Evolutionary conservation across 768 basidiomycete species (phyloP), one percentile per base, ranked within the genome.

Genomic region (Coprinopsis sp.): DNA sequence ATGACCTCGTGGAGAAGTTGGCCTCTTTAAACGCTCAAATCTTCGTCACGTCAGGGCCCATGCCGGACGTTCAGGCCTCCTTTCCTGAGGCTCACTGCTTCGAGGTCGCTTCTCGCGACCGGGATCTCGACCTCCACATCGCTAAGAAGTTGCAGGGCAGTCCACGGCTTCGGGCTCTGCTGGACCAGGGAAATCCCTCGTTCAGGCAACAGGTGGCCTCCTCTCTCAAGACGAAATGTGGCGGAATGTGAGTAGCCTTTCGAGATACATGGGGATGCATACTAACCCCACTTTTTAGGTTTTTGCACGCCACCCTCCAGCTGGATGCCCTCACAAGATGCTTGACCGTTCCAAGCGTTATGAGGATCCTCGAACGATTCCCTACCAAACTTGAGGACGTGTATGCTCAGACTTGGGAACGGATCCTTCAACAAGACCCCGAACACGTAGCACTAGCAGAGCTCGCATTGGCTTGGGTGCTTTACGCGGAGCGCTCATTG

Each of bases 231-330:
- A 27, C 14, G 19, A 46, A 16, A 34, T 34, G 33, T 6, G 6
- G 18, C 7, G 44, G 44, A 25, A 46, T 46, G 44, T 46, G 19
- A 46, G 33, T 21, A 5, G 11, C 6, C n/a, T 14, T 33, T 29
- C 28, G 6, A 12, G 25, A 28, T 12, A 27, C 13, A 28, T 16
- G 24, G 6, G 10, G 4, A 19, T 5, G 4, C 18, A 31, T 10
- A 4, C n/a, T 27, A 7, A 16, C 33, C 13, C 16, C 7, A 3
- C 8, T 24, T 21, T 3, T 16, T 24, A 47, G 46, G 46, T 47
- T 47, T 29, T 38, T 47, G 6, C 37, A 38, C 4, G 46, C 46
- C 1, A 12, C n/a, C 14, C 46, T 47, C 21, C 46, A 47, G 27
- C 21, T 47, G 2, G 46, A 39, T 7, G 46, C 46, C 1, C 23